Evolutionary conservation across 805 yeast species (phyloP), one percentile per base, ranked within the genome.

Genomic region (Candida nemodendra): DNA sequence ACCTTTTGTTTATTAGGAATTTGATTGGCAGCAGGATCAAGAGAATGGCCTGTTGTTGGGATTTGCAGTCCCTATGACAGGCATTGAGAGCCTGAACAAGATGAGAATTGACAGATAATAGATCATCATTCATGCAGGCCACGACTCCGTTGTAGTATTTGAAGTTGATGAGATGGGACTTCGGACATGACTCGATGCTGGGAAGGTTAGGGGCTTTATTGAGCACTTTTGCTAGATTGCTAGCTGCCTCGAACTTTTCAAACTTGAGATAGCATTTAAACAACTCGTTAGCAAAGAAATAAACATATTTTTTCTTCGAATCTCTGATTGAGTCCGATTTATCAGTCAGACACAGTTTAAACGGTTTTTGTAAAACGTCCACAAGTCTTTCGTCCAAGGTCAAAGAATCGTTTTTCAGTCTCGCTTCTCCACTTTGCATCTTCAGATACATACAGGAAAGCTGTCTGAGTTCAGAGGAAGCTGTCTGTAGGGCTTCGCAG

Each of bases 341-440:
- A 59, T 89, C 96, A 45, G 84, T 85, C 30, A 89, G 66, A 45
- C 95, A 85, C 4, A 84, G 56, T 41, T 83, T 85, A 63, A 87
- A 84, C 5, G 90, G 75, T 42, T 78, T 72, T 58, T 87, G 88
- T 38, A 88, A 69, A 2, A 50, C 53, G 28, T 55, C 55, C 3
- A 60, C 61, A 27, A 56, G 42, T 38, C 42, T 41, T 40, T 54
- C 68, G 29, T 54, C 57, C 22, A 49, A 28, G 5, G 53, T 36
- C 5, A 42, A 30, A 9, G 45, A 34, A 16, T 42, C 49, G 17
- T 36, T 36, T 27, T 31, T 39, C 27, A 44, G 27, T 11, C 31
- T 34, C 6, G 32, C 23, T 5, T 29, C 22, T 4, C 21, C 38
- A 4, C 34, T 27, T 16, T 41, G 38, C 40, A 42, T 41, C n/a